These are phyloP conservation scores for Chenopodium berlandieri DNA, from an alignment of 148 eudicot species.

Conservation along the genomic window DNA sequence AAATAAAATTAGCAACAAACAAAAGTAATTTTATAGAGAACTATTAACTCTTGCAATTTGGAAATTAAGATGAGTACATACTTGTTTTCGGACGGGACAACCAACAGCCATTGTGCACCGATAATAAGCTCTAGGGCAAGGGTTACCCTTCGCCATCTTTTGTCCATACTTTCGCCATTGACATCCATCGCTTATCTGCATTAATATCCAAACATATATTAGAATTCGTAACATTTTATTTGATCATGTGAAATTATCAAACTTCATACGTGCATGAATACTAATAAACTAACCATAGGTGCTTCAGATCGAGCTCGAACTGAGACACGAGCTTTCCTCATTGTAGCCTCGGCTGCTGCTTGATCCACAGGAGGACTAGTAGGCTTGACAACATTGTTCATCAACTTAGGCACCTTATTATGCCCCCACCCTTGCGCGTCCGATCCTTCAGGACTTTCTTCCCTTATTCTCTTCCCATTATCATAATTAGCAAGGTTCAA, in stretches of 20 bases:
- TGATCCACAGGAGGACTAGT: constrained; percentile 33
- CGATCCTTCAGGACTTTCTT: constrained; percentile 46
- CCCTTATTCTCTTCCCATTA: constrained; percentile 45
- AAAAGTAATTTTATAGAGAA: background rate
- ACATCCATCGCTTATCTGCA: constrained; percentile 34
- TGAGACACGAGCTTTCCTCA: constrained; percentile 78
- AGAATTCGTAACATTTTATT: background rate
- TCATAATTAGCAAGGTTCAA: constrained; percentile 16
- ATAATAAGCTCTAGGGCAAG: constrained; percentile 29
- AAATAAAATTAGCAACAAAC: background rate
- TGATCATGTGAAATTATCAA: no score
- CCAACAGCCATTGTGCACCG: constrained; percentile 87
- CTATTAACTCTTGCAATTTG: no score
- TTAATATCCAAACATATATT: background rate
- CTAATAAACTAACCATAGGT: constrained; percentile 49
- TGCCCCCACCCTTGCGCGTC: constrained; percentile 50
- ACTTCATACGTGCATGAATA: background rate
- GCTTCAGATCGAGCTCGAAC: constrained; percentile 77
- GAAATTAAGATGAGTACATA: constrained; percentile 22
- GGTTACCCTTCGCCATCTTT: constrained; percentile 29
- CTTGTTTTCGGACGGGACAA: constrained; percentile 98
- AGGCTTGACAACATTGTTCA: constrained; percentile 15
- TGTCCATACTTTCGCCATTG: constrained; percentile 29
- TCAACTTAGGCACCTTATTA: constrained; percentile 54
- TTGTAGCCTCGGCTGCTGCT: constrained; percentile 61